Conservation (phyloP, 257 asterid species). For the Primulina eburnea region DNA sequence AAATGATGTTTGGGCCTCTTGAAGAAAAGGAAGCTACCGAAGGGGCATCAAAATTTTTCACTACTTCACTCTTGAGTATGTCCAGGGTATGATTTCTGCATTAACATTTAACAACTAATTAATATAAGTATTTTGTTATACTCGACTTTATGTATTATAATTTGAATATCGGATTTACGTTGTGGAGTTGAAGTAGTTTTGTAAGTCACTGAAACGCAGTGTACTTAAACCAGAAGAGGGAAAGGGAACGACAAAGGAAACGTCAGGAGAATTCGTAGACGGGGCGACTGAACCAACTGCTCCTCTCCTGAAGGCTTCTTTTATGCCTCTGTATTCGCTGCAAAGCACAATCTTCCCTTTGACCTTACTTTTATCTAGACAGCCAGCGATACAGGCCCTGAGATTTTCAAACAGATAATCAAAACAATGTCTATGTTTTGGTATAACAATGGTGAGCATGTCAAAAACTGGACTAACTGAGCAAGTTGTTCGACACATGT, state of each 20-base stretch:
- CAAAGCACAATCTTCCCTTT: constrained; percentile 32
- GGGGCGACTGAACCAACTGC: constrained; percentile 10
- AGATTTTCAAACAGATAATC: too few relatives aligned
- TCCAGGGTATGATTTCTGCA: too few relatives aligned
- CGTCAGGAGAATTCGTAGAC: background rate
- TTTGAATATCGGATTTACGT: background rate
- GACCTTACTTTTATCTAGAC: constrained; percentile 18
- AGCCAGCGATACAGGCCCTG: constrained; percentile 1
- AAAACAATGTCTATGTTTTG: too few relatives aligned
- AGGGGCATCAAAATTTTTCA: too few relatives aligned
- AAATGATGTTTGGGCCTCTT: too few relatives aligned
- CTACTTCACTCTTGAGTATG: too few relatives aligned
- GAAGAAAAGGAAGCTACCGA: too few relatives aligned
- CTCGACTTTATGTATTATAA: too few relatives aligned
- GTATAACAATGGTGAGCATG: background rate
- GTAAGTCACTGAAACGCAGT: background rate
- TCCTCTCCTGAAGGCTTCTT: constrained; percentile 9
- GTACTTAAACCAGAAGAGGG: background rate
- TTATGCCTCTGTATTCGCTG: background rate
- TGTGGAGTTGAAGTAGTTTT: constrained; percentile 10
- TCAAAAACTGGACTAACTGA: background rate
- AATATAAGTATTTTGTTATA: too few relatives aligned
- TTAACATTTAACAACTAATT: too few relatives aligned
- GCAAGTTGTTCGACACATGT: background rate
- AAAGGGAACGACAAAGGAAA: background rate